Percentiles rank a stretch among this genome's conserved stretches.
Conservation (phyloP, 306 rosid genomes). For the Calophaca sinica region DNA sequence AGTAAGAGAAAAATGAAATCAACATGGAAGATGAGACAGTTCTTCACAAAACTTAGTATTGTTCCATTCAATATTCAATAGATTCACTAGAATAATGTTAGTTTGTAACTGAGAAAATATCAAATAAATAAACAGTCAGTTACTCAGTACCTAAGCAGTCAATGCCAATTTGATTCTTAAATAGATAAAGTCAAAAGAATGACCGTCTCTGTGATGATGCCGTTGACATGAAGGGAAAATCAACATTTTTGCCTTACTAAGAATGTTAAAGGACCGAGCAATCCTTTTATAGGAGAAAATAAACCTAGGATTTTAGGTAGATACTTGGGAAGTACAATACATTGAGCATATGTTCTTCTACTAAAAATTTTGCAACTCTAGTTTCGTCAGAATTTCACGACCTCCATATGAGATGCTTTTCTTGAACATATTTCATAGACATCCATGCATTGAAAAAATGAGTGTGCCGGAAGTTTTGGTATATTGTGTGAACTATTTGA, state of each 20-base stretch:
- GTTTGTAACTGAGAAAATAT: constrained; percentile 10
- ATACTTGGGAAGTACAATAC: constrained; percentile 15
- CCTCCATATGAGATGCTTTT: constrained; percentile 19
- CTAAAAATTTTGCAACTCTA: constrained; percentile 2
- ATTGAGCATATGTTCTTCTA: constrained; percentile 20
- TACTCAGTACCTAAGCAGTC: constrained; percentile 23
- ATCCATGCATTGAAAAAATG: constrained; percentile 24
- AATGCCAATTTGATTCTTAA: constrained; percentile 19
- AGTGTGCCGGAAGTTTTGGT: constrained; percentile 19
- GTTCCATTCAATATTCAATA: too few species aligned
- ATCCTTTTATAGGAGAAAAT: constrained; percentile 1
- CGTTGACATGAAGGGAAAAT: constrained; percentile 9
- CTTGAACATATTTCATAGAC: not conserved
- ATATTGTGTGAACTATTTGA: constrained; percentile 16
- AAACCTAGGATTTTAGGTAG: constrained; percentile 25
- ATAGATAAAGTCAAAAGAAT: constrained; percentile 19
- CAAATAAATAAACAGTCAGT: not conserved
- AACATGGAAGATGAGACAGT: constrained; percentile 20
- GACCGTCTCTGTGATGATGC: constrained; percentile 27
- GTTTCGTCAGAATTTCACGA: constrained; percentile 7
- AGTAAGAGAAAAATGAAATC: constrained; percentile 32
- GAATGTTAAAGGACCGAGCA: constrained; percentile 23
- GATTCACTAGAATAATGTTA: too few species aligned
- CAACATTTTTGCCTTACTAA: constrained; percentile 19
- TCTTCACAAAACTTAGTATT: constrained; percentile 26